Evolutionary conservation across 139 green algal genomes (phyloP).

Genomic region (Micractinium conductrix): DNA sequence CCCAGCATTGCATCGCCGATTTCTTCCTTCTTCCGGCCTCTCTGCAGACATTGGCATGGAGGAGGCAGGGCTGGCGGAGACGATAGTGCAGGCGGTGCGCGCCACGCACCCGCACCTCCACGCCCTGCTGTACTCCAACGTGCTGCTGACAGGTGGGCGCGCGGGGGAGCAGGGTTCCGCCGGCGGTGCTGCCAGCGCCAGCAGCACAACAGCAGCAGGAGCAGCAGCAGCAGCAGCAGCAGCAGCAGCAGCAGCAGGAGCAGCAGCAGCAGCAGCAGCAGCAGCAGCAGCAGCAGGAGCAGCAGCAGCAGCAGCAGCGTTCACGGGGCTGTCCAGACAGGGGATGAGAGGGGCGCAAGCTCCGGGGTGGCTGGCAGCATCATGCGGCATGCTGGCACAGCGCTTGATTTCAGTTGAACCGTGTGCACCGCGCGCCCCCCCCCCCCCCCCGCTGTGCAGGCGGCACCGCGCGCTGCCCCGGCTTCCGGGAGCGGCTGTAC

Average conservation of each 20-base stretch:
- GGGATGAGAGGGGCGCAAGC: too few relatives aligned
- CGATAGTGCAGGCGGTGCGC: constrained; percentile 53
- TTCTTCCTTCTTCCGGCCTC: constrained; percentile 1
- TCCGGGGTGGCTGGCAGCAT: too few relatives aligned
- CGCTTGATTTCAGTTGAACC: too few relatives aligned
- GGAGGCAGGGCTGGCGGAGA: constrained; percentile 60
- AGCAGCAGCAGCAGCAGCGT: background rate
- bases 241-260: too few relatives aligned
- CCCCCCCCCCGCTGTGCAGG: constrained; percentile 28
- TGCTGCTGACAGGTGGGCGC: constrained; percentile 68
- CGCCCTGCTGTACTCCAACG: constrained; percentile 81
- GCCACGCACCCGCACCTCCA: constrained; percentile 71
- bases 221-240: background rate
- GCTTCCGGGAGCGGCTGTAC: constrained; percentile 63
- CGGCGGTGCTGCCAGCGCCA: background rate
- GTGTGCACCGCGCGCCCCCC: background rate
- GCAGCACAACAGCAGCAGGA: background rate
- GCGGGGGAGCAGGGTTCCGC: constrained; percentile 18
- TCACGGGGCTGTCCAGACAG: too few relatives aligned
- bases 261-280: background rate
- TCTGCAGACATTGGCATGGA: constrained; percentile 67
- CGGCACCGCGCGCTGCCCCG: constrained; percentile 61
- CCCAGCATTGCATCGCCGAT: too few relatives aligned
- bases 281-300: background rate
- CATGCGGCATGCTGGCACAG: too few relatives aligned